These are phyloP conservation scores for Zea luxurians DNA, from an alignment of 176 grass and related monocot genomes.

Conservation along the genomic window DNA sequence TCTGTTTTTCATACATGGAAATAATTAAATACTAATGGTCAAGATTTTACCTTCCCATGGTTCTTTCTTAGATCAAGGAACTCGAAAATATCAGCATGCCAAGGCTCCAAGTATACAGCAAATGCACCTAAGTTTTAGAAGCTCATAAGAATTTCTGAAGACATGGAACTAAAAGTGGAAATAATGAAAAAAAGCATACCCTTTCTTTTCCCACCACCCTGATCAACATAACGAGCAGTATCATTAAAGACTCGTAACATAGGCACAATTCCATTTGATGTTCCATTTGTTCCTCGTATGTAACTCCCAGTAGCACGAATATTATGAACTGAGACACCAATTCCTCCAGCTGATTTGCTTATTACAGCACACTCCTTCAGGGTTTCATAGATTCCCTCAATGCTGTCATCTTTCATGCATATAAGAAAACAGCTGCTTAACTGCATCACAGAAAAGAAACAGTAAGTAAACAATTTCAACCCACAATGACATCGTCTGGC, in stretches of 20 bases:
- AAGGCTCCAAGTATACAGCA: conserved; percentile 87
- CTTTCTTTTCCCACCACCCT: conserved; percentile 93
- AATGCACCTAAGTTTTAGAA: conserved; percentile 62
- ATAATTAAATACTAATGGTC: neutral
- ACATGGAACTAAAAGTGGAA: no score
- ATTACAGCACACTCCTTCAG: conserved; percentile 88
- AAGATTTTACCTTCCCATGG: conserved; percentile 80
- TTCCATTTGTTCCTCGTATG: conserved; percentile 88
- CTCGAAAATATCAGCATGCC: conserved; percentile 94
- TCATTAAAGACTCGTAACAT: conserved; percentile 95
- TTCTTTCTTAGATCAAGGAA: conserved; percentile 95
- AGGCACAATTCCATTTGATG: conserved; percentile 89
- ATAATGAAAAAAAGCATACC: conserved; percentile 27
- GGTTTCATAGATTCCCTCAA: conserved; percentile 96
- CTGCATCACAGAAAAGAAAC: conserved; percentile 31
- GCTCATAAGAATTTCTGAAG: no score
- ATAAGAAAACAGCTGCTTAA: conserved; percentile 93
- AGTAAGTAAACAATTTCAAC: no score
- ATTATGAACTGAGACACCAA: conserved; percentile 85
- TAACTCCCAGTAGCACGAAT: conserved; percentile 89
- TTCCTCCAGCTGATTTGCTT: conserved; percentile 95
- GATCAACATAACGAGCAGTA: conserved; percentile 97
- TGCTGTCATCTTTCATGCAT: conserved; percentile 98
- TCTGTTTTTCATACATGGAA: neutral
- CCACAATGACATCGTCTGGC: no score